phyloP scores from a whole-genome alignment of 371 early-diverging fungal genomes.

The Parasitella parasitica region DNA sequence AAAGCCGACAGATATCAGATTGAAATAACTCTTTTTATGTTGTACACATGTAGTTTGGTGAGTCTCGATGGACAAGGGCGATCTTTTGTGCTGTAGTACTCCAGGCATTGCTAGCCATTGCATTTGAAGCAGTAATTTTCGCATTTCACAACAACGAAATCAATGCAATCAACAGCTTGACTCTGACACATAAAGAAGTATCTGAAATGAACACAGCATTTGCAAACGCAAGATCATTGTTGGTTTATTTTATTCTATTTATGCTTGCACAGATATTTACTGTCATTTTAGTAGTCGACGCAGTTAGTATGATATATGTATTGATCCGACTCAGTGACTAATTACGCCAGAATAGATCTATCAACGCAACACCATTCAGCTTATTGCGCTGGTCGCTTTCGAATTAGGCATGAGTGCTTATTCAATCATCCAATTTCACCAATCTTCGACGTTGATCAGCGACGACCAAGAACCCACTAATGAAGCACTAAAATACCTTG shows the following conservation, averaged over 20 bases:
- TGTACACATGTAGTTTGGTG: constrained; percentile 40
- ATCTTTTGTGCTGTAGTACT: constrained; percentile 38
- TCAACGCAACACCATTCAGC: constrained; percentile 51
- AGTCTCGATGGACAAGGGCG: constrained; percentile 50
- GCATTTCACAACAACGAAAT: constrained; percentile 32
- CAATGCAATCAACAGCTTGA: constrained; percentile 20
- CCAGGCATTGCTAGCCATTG: constrained; percentile 40
- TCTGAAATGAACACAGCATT: constrained; percentile 20
- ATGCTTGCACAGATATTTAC: constrained; percentile 50
- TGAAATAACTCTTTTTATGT: neutral
- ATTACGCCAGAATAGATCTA: constrained; percentile 30
- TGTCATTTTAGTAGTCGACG: constrained; percentile 45
- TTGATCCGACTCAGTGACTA: neutral
- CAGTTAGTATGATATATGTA: constrained; percentile 24
- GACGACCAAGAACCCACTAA: neutral
- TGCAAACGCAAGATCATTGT: constrained; percentile 47
- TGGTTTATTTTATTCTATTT: constrained; percentile 45
- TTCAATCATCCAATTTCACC: constrained; percentile 50
- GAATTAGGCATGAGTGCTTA: constrained; percentile 51
- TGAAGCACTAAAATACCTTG: constrained; percentile 20
- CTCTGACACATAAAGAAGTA: neutral
- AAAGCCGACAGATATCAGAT: neutral
- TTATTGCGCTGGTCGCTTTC: constrained; percentile 50
- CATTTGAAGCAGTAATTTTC: constrained; percentile 46
- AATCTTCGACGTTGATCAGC: constrained; percentile 34